phyloP scores from a whole-genome alignment of 2,329 filamentous ascomycete genomes.

The Neonectria coccinea region DNA sequence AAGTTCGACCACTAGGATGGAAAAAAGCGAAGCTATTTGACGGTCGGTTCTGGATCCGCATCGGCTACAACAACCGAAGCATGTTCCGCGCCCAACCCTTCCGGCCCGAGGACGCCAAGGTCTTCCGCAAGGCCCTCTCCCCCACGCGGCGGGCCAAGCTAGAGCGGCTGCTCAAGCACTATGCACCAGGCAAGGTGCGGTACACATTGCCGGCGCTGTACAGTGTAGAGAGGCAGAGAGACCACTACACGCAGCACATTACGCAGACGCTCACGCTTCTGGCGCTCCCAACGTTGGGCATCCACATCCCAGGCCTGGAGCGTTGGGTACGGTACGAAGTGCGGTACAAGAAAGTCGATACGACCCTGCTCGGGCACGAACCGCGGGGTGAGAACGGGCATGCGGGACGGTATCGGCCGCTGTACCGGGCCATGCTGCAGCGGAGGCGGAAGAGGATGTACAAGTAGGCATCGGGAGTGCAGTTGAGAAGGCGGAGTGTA shows the following conservation, averaged over 20 bases:
- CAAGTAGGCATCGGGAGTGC: conserved; percentile 27
- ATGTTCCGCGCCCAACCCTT: conserved; percentile 61
- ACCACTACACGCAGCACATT: conserved; percentile 43
- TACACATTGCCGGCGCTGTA: conserved; percentile 69
- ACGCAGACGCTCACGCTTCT: conserved; percentile 56
- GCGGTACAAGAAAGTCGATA: conserved; percentile 64
- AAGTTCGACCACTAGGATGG: conserved; percentile 49
- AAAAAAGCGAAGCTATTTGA: conserved; percentile 62
- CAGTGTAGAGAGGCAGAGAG: conserved; percentile 51
- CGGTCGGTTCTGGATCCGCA: conserved; percentile 70
- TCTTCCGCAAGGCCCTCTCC: conserved; percentile 60
- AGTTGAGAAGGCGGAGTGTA: conserved; percentile 23
- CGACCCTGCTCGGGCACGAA: conserved; percentile 50
- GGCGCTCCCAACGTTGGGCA: conserved; percentile 64
- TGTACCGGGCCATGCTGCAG: conserved; percentile 31
- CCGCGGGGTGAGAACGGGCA: conserved; percentile 30
- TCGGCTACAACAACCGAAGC: conserved; percentile 57
- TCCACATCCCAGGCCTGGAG: conserved; percentile 60
- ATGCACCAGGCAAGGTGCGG: conserved; percentile 67
- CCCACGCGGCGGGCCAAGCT: conserved; percentile 50
- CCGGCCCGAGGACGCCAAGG: conserved; percentile 56
- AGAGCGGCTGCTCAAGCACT: conserved; percentile 57
- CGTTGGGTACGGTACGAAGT: conserved; percentile 63
- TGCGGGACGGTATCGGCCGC: conserved; percentile 20
- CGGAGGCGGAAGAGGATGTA: conserved; percentile 33